These are phyloP conservation scores for Toxoplasma gondii DNA, from an alignment of 169 alveolate species.

Conservation along the genomic window DNA sequence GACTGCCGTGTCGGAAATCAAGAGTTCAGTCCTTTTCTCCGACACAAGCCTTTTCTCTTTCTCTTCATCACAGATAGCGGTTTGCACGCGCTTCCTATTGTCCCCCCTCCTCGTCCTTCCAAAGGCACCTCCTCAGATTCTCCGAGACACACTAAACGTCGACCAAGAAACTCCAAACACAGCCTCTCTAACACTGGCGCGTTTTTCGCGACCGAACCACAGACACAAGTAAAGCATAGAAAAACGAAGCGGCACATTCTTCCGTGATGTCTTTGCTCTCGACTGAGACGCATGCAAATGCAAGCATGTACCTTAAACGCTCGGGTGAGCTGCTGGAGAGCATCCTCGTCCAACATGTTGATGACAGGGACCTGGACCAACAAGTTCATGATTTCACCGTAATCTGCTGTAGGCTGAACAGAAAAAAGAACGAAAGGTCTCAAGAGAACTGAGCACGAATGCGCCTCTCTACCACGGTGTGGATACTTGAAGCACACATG, in stretches of 20 bases:
- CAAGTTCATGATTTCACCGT: constrained; percentile 31
- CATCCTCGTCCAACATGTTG: constrained; percentile 45
- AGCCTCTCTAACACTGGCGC: too few species aligned
- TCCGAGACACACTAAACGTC: too few species aligned
- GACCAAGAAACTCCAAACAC: too few species aligned
- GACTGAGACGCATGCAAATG: too few species aligned
- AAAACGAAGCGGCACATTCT: background rate
- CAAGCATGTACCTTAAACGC: constrained; percentile 48
- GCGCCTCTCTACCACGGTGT: background rate
- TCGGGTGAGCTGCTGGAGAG: constrained; percentile 35
- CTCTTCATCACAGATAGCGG: too few species aligned
- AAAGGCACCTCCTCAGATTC: too few species aligned
- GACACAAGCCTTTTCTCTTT: too few species aligned
- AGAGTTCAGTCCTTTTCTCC: too few species aligned
- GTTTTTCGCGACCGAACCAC: too few species aligned
- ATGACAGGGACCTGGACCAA: constrained; percentile 61
- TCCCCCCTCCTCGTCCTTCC: background rate
- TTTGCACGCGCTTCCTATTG: background rate
- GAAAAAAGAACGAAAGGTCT: background rate
- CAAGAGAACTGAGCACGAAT: too few species aligned
- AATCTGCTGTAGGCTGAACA: background rate
- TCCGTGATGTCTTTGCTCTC: background rate
- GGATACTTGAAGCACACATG: background rate
- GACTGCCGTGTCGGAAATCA: too few species aligned
- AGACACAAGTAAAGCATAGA: too few species aligned